Base-by-base conservation (phyloP, 228 moss, liverwort and hornwort genomes). In the Sphagnum magellanicum region DNA sequence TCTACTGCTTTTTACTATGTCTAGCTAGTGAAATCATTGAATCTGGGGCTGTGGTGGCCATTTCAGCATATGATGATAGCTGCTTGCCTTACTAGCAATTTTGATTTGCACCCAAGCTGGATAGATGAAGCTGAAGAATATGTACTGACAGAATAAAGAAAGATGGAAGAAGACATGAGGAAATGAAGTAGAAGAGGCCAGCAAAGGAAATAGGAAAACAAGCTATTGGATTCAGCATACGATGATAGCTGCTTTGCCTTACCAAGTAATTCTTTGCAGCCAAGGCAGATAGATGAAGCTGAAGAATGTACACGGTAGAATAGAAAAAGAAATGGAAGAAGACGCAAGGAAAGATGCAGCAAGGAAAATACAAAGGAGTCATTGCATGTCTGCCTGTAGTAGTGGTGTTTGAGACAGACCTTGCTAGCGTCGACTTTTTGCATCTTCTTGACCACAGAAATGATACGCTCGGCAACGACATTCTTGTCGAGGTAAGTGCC, bases 401-500 rank as follows among this genome's bases (percentile, higher is more conserved):
- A 16, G 52, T 17, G 53, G 67, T 10, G 17, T 6, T 5, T 48
- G 12, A 64, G 16, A 49, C 62, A 10, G 51, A 92, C 93, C 93
- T 90, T 93, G 5, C 78, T 72, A 59, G 78, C 73, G 65, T 90
- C 85, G 51, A 90, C 87, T 76, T 93, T 89, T 79, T 90, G 84
- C 81, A 89, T 72, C 70, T 83, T 89, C 83, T 89, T 93, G 63
- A 93, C 81, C 55, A 95, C 84, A 49, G 70, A 78, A 53, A 91
- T 63, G 76, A 91, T 84, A 50, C 90, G 92, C 63, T 92, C 92
- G 8, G 95, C 80, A 76, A 95, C 95, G 49, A 79, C 73, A 61
- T 73, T 53, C 79, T 92, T 95, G 81, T 92, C 87, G 79, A 95
- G 74, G 75, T 92, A 95, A 4, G 87, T 87, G 49, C 88, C 92